Evolutionary conservation across 352 stramenopile species (phyloP).

Genomic region (Pythium biforme): DNA sequence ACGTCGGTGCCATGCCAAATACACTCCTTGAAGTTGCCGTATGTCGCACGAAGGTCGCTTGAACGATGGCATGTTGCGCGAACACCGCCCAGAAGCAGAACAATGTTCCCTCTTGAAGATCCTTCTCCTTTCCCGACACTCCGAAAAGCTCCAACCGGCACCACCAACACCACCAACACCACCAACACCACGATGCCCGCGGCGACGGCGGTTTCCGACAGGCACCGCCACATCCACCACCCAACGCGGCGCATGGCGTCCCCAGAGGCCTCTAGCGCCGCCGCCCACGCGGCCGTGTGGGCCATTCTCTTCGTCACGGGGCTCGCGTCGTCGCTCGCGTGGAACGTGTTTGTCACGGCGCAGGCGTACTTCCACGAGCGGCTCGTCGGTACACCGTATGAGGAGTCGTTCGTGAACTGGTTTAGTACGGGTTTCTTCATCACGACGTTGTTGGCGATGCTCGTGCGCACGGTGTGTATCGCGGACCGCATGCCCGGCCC

Average conservation of each 20-base stretch:
- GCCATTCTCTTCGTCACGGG: constrained; percentile 78
- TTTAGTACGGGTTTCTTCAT: constrained; percentile 86
- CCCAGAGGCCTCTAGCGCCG: background rate
- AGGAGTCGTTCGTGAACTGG: constrained; percentile 85
- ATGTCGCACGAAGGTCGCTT: constrained; percentile 28
- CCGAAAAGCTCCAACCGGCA: background rate
- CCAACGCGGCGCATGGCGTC: background rate
- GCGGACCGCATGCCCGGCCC: constrained; percentile 60
- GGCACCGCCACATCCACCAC: background rate
- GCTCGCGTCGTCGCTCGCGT: constrained; percentile 73
- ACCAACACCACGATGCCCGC: background rate
- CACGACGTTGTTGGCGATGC: constrained; percentile 72
- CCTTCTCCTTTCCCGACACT: background rate
- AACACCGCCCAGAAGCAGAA: constrained; percentile 1
- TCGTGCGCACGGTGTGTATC: constrained; percentile 60
- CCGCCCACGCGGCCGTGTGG: constrained; percentile 46
- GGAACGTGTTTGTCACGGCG: constrained; percentile 87
- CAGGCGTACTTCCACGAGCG: constrained; percentile 76
- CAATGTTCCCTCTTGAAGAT: constrained; percentile 3
- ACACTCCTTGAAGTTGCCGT: constrained; percentile 21
- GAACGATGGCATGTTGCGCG: constrained; percentile 17
- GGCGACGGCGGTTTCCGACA: too few relatives aligned
- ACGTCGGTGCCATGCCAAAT: background rate
- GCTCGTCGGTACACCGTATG: constrained; percentile 56
- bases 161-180: background rate